These are phyloP conservation scores for Combretum micranthum DNA, from an alignment of 345 rosid species.

Conservation along the genomic window DNA sequence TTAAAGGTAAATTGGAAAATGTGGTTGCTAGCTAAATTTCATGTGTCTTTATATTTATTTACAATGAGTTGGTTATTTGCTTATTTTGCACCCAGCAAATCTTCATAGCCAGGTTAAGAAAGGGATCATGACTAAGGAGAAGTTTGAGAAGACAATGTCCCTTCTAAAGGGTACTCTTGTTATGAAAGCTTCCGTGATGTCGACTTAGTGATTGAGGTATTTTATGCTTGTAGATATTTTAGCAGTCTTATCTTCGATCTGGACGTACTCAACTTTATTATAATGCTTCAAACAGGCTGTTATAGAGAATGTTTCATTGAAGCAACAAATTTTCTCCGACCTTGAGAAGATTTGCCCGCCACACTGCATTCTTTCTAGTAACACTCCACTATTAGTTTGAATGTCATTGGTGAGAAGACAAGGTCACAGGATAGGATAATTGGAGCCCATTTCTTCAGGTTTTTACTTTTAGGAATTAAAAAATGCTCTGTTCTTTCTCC, in stretches of 20 bases:
- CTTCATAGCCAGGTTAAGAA: constrained; percentile 77
- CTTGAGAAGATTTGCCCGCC: constrained; percentile 84
- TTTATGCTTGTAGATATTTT: constrained; percentile 5
- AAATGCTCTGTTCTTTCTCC: background rate
- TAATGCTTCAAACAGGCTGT: constrained; percentile 64
- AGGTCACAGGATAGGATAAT: constrained; percentile 22
- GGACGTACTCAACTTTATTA: constrained; percentile 3
- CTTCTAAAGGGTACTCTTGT: constrained; percentile 69
- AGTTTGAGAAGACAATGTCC: constrained; percentile 69
- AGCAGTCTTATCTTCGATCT: background rate
- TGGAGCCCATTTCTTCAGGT: constrained; percentile 27
- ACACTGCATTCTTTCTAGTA: constrained; percentile 58
- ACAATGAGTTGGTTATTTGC: background rate
- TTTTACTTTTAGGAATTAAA: background rate
- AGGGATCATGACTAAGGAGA: constrained; percentile 65
- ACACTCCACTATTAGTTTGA: constrained; percentile 47
- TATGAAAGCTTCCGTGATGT: constrained; percentile 80
- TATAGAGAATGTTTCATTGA: constrained; percentile 70
- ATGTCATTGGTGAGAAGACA: constrained; percentile 31
- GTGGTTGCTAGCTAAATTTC: background rate
- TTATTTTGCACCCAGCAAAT: constrained; percentile 44
- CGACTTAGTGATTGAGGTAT: constrained; percentile 96
- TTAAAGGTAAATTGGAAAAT: constrained; percentile 43
- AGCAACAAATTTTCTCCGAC: constrained; percentile 90
- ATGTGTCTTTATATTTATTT: background rate